Conservation (phyloP, 2,329 filamentous ascomycete genomes). For the Colletotrichum viniferum region DNA sequence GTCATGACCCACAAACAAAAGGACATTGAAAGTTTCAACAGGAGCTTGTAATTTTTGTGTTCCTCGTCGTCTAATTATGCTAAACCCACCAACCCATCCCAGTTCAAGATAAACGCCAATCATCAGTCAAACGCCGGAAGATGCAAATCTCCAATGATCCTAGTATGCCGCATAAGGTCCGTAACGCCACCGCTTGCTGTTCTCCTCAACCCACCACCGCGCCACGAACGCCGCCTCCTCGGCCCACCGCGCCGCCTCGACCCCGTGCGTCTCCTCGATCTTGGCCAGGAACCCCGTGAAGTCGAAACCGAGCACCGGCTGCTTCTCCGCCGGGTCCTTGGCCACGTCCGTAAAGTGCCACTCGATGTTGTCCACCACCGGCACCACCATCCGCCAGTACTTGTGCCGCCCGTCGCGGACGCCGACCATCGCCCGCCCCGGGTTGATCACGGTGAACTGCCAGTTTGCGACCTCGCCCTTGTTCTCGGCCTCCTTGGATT, state of each 20-base stretch:
- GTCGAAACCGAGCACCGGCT: slow-evolving; percentile 15
- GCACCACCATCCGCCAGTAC: slow-evolving; percentile 23
- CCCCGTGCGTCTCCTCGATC: slow-evolving; percentile 4
- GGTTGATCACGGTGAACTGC: slow-evolving; percentile 60
- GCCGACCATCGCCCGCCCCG: slow-evolving; percentile 24
- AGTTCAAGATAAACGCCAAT: background rate
- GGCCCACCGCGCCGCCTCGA: slow-evolving; percentile 22
- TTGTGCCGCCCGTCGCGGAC: slow-evolving; percentile 21
- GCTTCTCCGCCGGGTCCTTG: slow-evolving; percentile 17
- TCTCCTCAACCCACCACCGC: slow-evolving; percentile 25
- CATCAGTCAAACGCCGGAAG: background rate
- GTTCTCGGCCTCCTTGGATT: background rate
- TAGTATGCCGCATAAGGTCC: slow-evolving; percentile 1
- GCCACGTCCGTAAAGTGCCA: slow-evolving; percentile 23
- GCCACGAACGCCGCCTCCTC: slow-evolving; percentile 24
- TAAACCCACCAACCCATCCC: background rate
- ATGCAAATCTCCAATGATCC: background rate
- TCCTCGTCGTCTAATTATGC: background rate
- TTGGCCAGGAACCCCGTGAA: slow-evolving; percentile 9
- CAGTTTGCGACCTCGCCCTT: slow-evolving; percentile 37
- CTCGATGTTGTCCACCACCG: slow-evolving; percentile 22
- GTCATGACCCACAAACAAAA: background rate
- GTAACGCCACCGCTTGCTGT: slow-evolving; percentile 5
- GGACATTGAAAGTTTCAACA: background rate
- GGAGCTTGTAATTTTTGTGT: background rate